phyloP scores from a whole-genome alignment of 352 stramenopile genomes.

The Saprolegnia diclina region DNA sequence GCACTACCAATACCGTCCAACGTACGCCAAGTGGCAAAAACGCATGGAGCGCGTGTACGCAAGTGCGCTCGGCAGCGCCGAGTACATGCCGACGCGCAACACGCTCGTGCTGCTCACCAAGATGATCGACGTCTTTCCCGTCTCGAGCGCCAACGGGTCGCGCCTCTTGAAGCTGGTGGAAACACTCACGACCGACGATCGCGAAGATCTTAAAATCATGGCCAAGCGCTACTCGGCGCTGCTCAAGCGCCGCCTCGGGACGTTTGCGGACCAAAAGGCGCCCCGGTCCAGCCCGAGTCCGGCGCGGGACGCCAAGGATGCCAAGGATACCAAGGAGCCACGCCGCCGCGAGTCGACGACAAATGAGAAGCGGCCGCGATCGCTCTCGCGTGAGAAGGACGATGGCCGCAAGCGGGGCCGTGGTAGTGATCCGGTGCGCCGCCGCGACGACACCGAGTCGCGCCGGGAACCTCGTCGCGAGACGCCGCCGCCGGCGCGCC shows the following conservation, averaged over 20 bases:
- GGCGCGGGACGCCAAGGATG: background rate
- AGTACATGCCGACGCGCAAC: conserved; percentile 85
- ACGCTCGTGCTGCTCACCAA: conserved; percentile 85
- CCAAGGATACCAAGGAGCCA: background rate
- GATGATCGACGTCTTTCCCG: conserved; percentile 79
- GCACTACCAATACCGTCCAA: conserved; percentile 68
- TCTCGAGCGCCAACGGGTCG: conserved; percentile 49
- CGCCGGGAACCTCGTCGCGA: background rate
- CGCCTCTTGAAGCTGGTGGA: conserved; percentile 62
- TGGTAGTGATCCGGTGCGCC: background rate
- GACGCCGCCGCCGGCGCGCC: background rate
- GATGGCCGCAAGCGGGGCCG: background rate
- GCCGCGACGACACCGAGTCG: background rate
- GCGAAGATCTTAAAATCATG: conserved; percentile 88
- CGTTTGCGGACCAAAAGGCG: conserved; percentile 55
- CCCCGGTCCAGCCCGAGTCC: background rate
- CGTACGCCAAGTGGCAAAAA: conserved; percentile 72
- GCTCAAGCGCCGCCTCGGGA: conserved; percentile 64
- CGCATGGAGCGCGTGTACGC: conserved; percentile 60
- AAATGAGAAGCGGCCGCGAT: conserved; percentile 8
- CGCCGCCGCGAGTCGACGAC: background rate
- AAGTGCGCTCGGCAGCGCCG: conserved; percentile 48
- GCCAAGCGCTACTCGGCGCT: conserved; percentile 79
- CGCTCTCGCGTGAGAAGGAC: conserved; percentile 7
- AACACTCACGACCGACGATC: conserved; percentile 65